phyloP scores from a whole-genome alignment of 2,329 filamentous ascomycete genomes.

The Fulvia fulva region DNA sequence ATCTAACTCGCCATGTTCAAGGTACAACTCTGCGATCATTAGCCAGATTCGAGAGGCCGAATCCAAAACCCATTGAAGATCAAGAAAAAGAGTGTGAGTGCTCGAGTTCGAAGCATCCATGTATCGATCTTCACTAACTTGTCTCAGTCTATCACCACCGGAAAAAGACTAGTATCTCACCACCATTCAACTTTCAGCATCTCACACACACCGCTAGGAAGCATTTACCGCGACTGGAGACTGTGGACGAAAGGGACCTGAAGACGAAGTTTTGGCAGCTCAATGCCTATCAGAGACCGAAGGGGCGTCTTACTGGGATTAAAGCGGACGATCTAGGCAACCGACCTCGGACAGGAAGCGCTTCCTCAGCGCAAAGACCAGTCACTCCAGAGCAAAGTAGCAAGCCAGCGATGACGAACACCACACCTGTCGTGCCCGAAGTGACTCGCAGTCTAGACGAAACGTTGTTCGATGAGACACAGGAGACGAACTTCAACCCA shows the following conservation, averaged over 20 bases:
- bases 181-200: constrained; percentile 63
- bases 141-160: constrained; percentile 28
- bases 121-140: neutral
- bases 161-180: constrained; percentile 52
- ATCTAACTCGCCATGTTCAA: neutral
- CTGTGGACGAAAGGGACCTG: constrained; percentile 49
- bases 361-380: neutral
- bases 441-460: constrained; percentile 20
- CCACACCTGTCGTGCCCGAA: neutral
- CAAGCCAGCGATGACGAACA: neutral
- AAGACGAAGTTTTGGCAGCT: constrained; percentile 53
- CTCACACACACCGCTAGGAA: constrained; percentile 56
- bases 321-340: constrained; percentile 45
- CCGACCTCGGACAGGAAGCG: neutral
- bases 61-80: neutral
- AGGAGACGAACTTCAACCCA: constrained; percentile 23
- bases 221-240: constrained; percentile 52
- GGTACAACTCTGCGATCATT: neutral
- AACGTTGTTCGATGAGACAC: constrained; percentile 26
- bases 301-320: constrained; percentile 50
- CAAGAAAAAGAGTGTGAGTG: constrained; percentile 21
- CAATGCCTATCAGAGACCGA: constrained; percentile 50
- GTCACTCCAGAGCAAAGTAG: neutral
- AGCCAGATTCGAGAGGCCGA: neutral
- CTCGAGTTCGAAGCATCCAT: too few relatives aligned